These are phyloP conservation scores for Rhizopogon sp. DNA, from an alignment of 768 basidiomycete species.

Conservation along the genomic window DNA sequence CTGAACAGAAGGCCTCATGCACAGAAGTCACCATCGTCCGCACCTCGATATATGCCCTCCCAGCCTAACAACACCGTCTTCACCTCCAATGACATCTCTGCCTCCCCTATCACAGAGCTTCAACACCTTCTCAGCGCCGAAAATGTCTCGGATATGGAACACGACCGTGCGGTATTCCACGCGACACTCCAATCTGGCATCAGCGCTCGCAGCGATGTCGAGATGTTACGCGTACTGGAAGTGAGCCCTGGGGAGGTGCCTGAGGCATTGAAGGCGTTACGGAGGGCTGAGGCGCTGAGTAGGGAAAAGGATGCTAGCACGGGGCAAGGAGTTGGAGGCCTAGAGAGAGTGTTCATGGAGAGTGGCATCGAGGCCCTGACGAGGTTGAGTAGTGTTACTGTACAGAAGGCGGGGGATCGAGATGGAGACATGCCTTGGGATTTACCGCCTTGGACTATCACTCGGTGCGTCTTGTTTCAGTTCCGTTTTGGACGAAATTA, in stretches of 20 bases:
- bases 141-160: background rate
- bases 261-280: background rate
- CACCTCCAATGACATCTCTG: background rate
- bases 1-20: background rate
- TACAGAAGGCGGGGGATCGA: constrained; percentile 7
- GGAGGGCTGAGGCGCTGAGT: background rate
- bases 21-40: background rate
- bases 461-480: constrained; percentile 34
- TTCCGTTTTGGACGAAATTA: background rate
- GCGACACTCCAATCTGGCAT: background rate
- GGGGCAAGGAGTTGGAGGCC: background rate
- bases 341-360: constrained; percentile 65
- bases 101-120: background rate
- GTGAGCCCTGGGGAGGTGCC: background rate
- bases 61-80: background rate
- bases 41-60: background rate
- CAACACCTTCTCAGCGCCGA: background rate
- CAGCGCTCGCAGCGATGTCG: background rate
- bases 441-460: constrained; percentile 76
- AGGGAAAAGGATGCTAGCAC: background rate
- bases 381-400: constrained; percentile 42
- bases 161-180: background rate
- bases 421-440: constrained; percentile 16
- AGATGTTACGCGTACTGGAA: background rate
- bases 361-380: constrained; percentile 67